Percentiles rank a stretch among this genome's conserved stretches.
phyloP scores from a whole-genome alignment of 2,329 filamentous ascomycete genomes.

The Leptographium lundbergii region DNA sequence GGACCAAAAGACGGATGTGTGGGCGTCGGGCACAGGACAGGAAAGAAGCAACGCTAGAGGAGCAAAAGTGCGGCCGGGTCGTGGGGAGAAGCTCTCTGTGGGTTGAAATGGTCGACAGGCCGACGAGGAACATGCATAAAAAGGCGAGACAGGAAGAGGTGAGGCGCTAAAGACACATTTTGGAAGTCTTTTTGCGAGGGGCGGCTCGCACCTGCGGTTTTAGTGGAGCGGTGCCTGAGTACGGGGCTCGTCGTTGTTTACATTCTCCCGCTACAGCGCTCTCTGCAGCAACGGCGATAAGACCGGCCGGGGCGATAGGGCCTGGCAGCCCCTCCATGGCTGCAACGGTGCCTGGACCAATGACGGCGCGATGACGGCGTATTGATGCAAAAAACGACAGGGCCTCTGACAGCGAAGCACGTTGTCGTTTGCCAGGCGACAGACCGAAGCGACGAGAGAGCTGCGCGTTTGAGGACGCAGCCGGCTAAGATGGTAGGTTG shows the following conservation, averaged over 20 bases:
- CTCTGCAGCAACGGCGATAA: slow-evolving; percentile 2
- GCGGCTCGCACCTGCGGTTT: background rate
- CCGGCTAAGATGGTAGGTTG: background rate
- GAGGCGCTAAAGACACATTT: background rate
- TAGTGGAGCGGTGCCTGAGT: background rate
- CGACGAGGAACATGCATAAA: background rate
- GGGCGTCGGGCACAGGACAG: background rate
- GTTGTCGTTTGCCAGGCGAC: no score
- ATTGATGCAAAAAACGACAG: background rate
- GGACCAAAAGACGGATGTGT: background rate
- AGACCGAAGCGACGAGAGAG: no score
- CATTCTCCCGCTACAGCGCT: background rate
- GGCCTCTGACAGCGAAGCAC: background rate
- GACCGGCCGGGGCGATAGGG: background rate
- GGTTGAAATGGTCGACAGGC: background rate
- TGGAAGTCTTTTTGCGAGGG: background rate
- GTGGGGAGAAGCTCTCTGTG: background rate
- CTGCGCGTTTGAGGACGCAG: background rate
- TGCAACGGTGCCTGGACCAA: background rate
- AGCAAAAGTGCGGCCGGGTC: background rate
- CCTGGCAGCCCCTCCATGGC: background rate
- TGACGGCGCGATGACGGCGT: background rate
- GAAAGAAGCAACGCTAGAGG: background rate
- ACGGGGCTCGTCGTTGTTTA: background rate
- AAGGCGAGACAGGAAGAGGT: background rate